Conservation (phyloP, 306 rosid genomes). For the Rubus idaeus region DNA sequence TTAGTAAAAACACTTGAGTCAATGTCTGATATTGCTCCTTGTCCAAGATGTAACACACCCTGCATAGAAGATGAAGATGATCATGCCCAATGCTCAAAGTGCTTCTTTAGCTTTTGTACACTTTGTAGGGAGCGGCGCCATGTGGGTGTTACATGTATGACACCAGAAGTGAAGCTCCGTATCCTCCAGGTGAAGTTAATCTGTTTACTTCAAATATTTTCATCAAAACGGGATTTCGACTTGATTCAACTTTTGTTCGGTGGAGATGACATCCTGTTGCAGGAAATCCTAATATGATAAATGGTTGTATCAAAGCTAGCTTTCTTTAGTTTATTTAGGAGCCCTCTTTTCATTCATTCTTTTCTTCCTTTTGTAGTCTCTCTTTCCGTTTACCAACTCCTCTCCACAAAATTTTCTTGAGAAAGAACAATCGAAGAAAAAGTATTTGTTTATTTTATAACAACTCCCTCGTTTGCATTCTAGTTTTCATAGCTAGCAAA, state of each 20-base stretch:
- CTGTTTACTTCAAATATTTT: slow-evolving; percentile 11
- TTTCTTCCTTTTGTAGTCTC: neutral
- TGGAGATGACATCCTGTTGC: neutral
- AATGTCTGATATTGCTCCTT: slow-evolving; percentile 76
- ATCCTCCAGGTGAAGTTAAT: slow-evolving; percentile 60
- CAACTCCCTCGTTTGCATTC: neutral
- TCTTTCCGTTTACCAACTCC: neutral
- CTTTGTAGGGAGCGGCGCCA: slow-evolving; percentile 85
- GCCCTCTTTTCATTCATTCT: neutral
- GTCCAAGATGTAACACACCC: slow-evolving; percentile 92
- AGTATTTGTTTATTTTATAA: neutral
- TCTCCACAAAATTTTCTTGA: neutral
- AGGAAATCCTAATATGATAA: neutral
- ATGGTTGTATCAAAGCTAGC: neutral
- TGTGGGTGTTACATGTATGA: slow-evolving; percentile 73
- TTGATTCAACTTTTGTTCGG: neutral
- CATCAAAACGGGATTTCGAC: neutral
- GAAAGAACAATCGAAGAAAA: neutral
- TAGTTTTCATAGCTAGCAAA: neutral
- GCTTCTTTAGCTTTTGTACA: slow-evolving; percentile 87
- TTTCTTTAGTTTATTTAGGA: neutral
- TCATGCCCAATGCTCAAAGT: slow-evolving; percentile 79
- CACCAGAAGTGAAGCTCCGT: slow-evolving; percentile 65
- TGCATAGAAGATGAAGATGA: slow-evolving; percentile 83
- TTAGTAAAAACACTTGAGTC: slow-evolving; percentile 72